Base-by-base conservation (phyloP, 129 eudicot species). In the Sambucus nigra region DNA sequence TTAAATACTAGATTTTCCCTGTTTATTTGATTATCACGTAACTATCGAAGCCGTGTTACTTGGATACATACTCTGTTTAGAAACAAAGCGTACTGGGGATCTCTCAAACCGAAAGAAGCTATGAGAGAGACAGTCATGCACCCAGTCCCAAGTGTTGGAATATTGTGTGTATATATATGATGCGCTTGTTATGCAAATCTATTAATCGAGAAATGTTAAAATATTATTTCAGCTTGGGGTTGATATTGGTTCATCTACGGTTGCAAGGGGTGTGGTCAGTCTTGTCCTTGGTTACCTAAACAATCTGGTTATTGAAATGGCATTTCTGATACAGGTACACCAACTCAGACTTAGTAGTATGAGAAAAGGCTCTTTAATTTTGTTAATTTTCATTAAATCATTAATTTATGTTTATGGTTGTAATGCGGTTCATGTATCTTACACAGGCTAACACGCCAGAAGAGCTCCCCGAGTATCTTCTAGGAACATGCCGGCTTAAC, bases 191-290 rank as follows among this genome's bases (percentile, higher is more conserved):
- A 33, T 51, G 14, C 11, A 25, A 28, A 26, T 58, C 40, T 27
- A 19, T 51, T 50, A 25, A 39, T 42, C 21, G 10, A 26, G 4
- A 24, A 51, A 8, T 25, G 25, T 28, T 23, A 13, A 41, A 32
- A 54, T 28, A 35, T 20, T 58, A 62, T 53, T 55, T 17, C 73
- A 85, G 91, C 63, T 86, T 57, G 89, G 70, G 0, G 46, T 85
- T 1, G 95, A 85, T 74, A 72, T 85, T 66, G 95, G 95, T 26
- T 81, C 89, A 41, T 77, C 95, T 46, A 75, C 83, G 24, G 60
- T 61, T 20, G 89, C 95, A 25, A 85, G 83, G 66, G 72, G 85
- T 41, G 65, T 85, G 46, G 80, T 73, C 51, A 68, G 78, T 58
- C 82, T 77, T 63, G 76, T 78, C 32, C 69, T 74, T 44, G 80